phyloP scores from a whole-genome alignment of 2,329 filamentous ascomycete genomes.

The Trichoderma aggressivum region DNA sequence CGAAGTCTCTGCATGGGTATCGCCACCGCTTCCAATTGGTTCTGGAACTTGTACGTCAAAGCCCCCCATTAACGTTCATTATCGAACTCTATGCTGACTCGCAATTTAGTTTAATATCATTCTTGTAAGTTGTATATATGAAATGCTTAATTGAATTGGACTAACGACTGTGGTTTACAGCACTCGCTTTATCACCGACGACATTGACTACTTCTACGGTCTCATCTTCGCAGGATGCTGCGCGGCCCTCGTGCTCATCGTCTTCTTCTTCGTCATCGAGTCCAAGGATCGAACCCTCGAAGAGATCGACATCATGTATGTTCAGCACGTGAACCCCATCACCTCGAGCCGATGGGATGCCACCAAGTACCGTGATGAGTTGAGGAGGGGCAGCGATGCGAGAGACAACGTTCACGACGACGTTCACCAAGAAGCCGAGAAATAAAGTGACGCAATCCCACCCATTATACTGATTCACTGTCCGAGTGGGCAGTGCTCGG shows the following conservation, averaged over 20 bases:
- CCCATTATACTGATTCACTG: too few species aligned
- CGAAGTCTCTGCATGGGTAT: slow-evolving; percentile 11
- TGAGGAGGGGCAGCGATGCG: background rate
- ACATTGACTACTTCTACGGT: slow-evolving; percentile 11
- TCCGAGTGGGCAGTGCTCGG: background rate
- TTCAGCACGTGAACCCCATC: slow-evolving; percentile 8
- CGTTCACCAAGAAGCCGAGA: background rate
- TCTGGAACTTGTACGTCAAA: slow-evolving; percentile 9
- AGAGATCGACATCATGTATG: slow-evolving; percentile 15
- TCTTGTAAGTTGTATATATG: background rate
- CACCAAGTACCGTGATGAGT: background rate
- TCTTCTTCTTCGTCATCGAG: slow-evolving; percentile 14
- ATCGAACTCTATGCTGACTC: background rate
- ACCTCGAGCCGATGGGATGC: slow-evolving; percentile 1
- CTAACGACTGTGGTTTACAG: background rate
- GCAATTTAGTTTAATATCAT: slow-evolving; percentile 5
- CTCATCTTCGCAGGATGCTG: slow-evolving; percentile 15
- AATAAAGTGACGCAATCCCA: background rate
- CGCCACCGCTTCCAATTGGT: slow-evolving; percentile 11
- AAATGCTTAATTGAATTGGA: too few species aligned
- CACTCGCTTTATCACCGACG: slow-evolving; percentile 4
- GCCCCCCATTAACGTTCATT: background rate
- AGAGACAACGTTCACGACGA: background rate
- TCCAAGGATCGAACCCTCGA: slow-evolving; percentile 13
- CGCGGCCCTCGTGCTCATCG: background rate